phyloP scores from a whole-genome alignment of 345 rosid genomes.

The Citrus cavaleriei region DNA sequence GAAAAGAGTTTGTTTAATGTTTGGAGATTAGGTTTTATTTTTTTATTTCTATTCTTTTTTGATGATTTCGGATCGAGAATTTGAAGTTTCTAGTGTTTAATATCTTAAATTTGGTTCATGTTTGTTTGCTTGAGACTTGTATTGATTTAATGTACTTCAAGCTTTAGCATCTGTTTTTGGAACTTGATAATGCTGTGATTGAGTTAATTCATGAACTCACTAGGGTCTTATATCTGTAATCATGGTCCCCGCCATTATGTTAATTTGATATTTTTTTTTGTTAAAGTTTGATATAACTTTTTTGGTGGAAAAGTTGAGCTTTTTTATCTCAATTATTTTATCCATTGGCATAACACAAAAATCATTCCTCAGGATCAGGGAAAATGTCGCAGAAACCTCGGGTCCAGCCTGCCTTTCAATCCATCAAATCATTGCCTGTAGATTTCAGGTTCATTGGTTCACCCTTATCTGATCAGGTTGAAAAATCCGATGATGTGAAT shows the following conservation, averaged over 20 bases:
- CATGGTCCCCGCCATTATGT: conserved; percentile 67
- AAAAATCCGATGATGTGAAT: conserved; percentile 26
- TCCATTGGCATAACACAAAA: conserved; percentile 26
- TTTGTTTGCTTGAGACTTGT: neutral
- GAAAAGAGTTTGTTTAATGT: neutral
- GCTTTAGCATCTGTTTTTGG: conserved; percentile 18
- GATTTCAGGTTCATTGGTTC: conserved; percentile 57
- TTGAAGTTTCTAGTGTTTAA: neutral
- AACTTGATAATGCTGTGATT: conserved; percentile 35
- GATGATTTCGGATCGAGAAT: conserved; percentile 4
- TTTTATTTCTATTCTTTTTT: neutral
- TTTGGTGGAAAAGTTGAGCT: conserved; percentile 31
- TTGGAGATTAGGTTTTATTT: neutral
- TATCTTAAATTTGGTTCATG: neutral
- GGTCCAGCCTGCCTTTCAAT: conserved; percentile 51
- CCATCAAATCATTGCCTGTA: conserved; percentile 69
- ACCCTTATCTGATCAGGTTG: conserved; percentile 36
- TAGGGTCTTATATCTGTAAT: conserved; percentile 42
- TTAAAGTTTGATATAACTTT: conserved; percentile 40
- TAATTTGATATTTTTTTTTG: conserved; percentile 33
- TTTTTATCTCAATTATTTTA: conserved; percentile 26
- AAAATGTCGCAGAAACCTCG: conserved; percentile 50
- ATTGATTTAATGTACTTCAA: conserved; percentile 2
- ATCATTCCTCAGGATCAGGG: conserved; percentile 35
- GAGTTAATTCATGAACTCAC: conserved; percentile 3